Percentiles rank a stretch among this genome's conserved stretches.
These are phyloP conservation scores for Zymoseptoria tritici DNA, from an alignment of 2,329 filamentous ascomycete genomes.

Conservation along the genomic window DNA sequence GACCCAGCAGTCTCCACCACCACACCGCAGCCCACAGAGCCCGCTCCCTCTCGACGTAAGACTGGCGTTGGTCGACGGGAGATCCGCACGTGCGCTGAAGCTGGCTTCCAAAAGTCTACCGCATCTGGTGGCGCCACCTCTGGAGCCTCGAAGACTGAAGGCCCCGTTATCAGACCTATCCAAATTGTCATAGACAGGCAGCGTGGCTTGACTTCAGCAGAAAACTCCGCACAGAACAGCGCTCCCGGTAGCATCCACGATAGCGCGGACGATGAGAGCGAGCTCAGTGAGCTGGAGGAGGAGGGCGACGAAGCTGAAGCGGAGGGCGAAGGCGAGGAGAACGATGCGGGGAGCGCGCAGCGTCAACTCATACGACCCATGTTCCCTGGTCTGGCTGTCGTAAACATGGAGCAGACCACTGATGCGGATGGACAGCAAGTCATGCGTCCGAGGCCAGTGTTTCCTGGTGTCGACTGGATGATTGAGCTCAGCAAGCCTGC, in stretches of 20 bases:
- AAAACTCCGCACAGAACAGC: constrained; percentile 39
- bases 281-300: constrained; percentile 47
- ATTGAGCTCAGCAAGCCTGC: too few relatives aligned
- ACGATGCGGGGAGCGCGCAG: constrained; percentile 28
- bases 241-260: constrained; percentile 50
- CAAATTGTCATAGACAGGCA: constrained; percentile 25
- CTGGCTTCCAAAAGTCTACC: constrained; percentile 38
- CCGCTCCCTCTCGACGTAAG: constrained; percentile 34
- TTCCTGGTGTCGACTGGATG: too few relatives aligned
- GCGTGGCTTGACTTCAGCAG: constrained; percentile 24
- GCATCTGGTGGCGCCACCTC: constrained; percentile 7
- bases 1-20: constrained; percentile 4
- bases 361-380: constrained; percentile 9
- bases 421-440: neutral
- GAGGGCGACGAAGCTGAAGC: constrained; percentile 11
- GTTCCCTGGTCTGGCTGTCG: constrained; percentile 19
- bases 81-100: constrained; percentile 52
- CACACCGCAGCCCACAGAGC: constrained; percentile 8
- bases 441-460: too few relatives aligned
- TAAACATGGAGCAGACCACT: constrained; percentile 3
- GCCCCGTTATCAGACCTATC: constrained; percentile 10
- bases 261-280: constrained; percentile 48
- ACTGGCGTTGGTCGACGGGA: constrained; percentile 55
- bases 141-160: constrained; percentile 2
- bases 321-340: constrained; percentile 37